Base-by-base conservation (phyloP, 1,284 basidiomycete species). In the Naganishia cerealis region DNA sequence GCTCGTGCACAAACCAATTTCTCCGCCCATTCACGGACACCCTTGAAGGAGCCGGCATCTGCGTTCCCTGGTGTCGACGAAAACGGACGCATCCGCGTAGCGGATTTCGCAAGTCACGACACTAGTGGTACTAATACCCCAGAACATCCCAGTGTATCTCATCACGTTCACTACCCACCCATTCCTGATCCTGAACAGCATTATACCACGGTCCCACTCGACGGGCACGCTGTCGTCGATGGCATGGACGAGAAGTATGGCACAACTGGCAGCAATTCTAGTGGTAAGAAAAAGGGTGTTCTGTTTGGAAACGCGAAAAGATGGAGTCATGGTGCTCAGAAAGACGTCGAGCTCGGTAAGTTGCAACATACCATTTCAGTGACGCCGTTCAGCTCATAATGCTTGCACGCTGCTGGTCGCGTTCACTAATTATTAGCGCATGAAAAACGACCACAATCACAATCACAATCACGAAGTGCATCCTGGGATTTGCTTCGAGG, bases 341-440 rank as follows among this genome's bases (percentile, higher is more conserved):
- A 68, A 39, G 67, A 68, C 39, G 39, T 63, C 3, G 61, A 63
- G 16, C 48, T 63, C 15, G 66, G 66, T 67, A 24, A 48, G 57
- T 62, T 33, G 1, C 1, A 0, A 29, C 26, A 18, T 10, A 38
- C 12, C 24, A 7, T 15, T 15, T 8, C 24, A 13, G 15, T 5
- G 16, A 26, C 42, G 5, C 16, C 9, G 38, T 18, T 48, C 5
- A 61, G 50, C 16, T 52, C 8, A 33, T 3, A 36, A 18, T 40
- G 29, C 12, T 38, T 1, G 24, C 24, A 10, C n/a, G 29, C 29
- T 33, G 16, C 57, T 3, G 5, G 33, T 26, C 16, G 38, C 26
- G 29, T 36, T 4, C 15, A 36, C 50, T 59, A 6, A 42, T 40
- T n/a, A 40, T 13, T 24, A 46, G 50, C 53, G 24, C 21, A 42